phyloP scores from a whole-genome alignment of 352 stramenopile species.

The Phytophthora crassamura region DNA sequence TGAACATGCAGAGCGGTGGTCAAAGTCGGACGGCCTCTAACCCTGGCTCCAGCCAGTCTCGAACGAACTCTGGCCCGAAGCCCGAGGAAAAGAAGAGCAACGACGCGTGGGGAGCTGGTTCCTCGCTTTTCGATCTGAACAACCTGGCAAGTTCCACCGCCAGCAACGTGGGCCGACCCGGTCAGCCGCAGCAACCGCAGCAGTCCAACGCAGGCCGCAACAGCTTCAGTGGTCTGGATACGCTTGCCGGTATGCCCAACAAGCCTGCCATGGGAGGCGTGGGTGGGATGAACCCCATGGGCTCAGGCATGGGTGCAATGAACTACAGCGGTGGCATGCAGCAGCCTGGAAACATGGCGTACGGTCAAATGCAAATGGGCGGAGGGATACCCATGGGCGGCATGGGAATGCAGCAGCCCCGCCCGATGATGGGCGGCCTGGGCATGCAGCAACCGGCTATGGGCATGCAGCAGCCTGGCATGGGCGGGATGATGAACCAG shows the following conservation, averaged over 20 bases:
- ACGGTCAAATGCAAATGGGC: conserved; percentile 50
- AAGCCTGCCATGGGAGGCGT: conserved; percentile 60
- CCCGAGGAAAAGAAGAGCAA: conserved; percentile 64
- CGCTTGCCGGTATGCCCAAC: conserved; percentile 78
- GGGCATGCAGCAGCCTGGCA: conserved; percentile 49
- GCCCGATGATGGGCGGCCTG: conserved; percentile 14
- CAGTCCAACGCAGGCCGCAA: conserved; percentile 47
- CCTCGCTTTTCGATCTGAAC: conserved; percentile 80
- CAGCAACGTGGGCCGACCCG: conserved; percentile 37
- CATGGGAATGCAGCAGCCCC: conserved; percentile 33
- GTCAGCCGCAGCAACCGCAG: conserved; percentile 33
- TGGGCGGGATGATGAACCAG: conserved; percentile 76
- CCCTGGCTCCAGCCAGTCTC: conserved; percentile 34
- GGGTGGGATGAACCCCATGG: conserved; percentile 61
- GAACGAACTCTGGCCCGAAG: conserved; percentile 37
- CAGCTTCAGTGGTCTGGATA: conserved; percentile 87
- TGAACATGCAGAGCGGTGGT: conserved; percentile 39
- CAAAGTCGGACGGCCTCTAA: conserved; percentile 56
- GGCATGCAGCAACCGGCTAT: conserved; percentile 36
- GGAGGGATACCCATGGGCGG: conserved; percentile 52
- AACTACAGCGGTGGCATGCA: conserved; percentile 49
- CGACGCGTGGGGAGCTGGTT: conserved; percentile 84
- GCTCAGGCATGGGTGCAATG: conserved; percentile 54
- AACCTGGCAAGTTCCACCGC: conserved; percentile 57
- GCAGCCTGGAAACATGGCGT: conserved; percentile 33